phyloP scores from a whole-genome alignment of 352 stramenopile species.

The Phytophthora litchii region DNA sequence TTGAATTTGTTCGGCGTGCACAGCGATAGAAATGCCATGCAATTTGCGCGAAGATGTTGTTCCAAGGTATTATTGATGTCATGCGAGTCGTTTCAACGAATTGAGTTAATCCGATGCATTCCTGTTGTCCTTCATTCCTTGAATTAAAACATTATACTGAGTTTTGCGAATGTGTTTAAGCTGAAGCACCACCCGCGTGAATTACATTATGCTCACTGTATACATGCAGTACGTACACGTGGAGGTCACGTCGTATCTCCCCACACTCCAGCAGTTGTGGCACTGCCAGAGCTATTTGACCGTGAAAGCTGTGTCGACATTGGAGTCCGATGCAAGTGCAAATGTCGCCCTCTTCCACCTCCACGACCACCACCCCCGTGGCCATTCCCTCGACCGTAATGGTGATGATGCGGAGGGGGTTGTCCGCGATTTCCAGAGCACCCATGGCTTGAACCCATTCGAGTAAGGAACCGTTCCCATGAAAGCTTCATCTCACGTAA shows the following conservation, averaged over 20 bases:
- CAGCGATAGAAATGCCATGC: conserved; percentile 41
- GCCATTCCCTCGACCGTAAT: conserved; percentile 15
- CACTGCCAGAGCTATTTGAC: conserved; percentile 15
- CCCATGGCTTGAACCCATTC: conserved; percentile 8
- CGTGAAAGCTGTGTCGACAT: conserved; percentile 12
- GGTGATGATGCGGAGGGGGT: conserved; percentile 23
- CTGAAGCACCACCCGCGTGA: background rate
- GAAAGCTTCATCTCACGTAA: conserved; percentile 59
- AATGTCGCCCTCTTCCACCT: conserved; percentile 26
- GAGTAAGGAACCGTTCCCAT: conserved; percentile 54
- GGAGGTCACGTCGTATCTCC: conserved; percentile 11
- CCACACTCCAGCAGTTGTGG: conserved; percentile 8
- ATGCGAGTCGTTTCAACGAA: conserved; percentile 4
- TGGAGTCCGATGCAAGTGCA: conserved; percentile 34
- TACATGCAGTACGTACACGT: background rate
- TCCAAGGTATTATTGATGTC: conserved; percentile 20
- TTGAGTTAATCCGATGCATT: background rate
- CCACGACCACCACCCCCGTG: conserved; percentile 10
- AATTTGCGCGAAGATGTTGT: conserved; percentile 30
- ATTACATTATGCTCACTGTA: background rate
- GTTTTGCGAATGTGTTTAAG: background rate
- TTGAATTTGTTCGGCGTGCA: conserved; percentile 37
- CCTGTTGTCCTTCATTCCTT: background rate
- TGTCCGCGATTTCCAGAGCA: conserved; percentile 16
- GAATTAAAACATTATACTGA: background rate